Percentiles rank a stretch among this genome's conserved stretches.
Conservation (phyloP, 1,284 basidiomycete species). For the Ustilago nuda region DNA sequence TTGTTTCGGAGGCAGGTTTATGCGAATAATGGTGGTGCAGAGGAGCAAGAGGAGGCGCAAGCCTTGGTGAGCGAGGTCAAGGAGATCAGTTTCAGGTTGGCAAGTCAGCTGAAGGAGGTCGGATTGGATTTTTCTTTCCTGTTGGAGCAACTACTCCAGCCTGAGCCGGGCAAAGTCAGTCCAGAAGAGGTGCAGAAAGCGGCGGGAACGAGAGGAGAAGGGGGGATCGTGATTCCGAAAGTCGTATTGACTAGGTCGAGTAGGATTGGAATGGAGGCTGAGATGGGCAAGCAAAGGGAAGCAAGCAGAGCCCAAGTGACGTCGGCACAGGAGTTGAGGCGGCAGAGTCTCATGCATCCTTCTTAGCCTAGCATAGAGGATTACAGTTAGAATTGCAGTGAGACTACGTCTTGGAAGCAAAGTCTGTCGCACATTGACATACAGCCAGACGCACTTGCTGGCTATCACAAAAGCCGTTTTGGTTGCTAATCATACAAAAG, state of each 20-base stretch:
- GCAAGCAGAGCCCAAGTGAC: conserved; percentile 2
- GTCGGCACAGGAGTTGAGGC: conserved; percentile 43
- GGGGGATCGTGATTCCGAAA: conserved; percentile 8
- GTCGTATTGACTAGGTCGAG: conserved; percentile 25
- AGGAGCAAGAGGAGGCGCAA: conserved; percentile 34
- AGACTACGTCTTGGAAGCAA: background rate
- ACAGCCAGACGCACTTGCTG: background rate
- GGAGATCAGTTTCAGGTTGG: conserved; percentile 57
- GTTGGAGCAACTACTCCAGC: conserved; percentile 24
- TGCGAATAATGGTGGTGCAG: conserved; percentile 67
- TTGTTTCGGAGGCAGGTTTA: conserved; percentile 93
- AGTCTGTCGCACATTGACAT: background rate
- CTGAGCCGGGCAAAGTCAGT: conserved; percentile 8
- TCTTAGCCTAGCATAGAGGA: background rate
- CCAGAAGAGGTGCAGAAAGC: too few relatives aligned
- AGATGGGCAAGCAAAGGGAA: background rate
- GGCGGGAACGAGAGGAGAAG: background rate
- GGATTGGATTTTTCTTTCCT: conserved; percentile 43
- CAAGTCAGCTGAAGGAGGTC: conserved; percentile 35
- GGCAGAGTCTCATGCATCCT: conserved; percentile 48
- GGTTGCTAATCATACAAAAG: background rate
- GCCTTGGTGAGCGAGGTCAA: conserved; percentile 54
- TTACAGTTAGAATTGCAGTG: background rate
- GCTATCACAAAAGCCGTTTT: background rate
- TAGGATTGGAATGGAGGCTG: conserved; percentile 18